Base-by-base conservation (phyloP, 108 stramenopile species). In the Skeletonema tropicum region DNA sequence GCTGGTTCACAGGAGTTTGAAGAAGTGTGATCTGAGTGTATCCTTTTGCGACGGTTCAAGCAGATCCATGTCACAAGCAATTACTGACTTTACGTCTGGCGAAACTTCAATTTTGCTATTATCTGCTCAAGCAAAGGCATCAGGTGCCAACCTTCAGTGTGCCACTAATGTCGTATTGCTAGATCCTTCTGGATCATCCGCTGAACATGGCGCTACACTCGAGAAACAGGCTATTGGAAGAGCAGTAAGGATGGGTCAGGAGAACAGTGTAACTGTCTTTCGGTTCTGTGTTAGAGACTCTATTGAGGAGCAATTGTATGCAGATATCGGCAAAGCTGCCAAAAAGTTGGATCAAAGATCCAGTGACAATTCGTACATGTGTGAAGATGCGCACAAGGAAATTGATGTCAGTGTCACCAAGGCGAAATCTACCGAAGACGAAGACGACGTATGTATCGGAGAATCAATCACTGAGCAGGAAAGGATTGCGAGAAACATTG, bases 121-220 rank as follows among this genome's bases (percentile, higher is more conserved):
- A 5, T 78, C 77, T 12, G 77, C 77, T 39, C 71, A 70, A 31
- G 77, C 65, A 39, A 78, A 78, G 58, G 77, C 77, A 12, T 73
- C 71, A 3, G 77, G 77, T 6, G 77, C 77, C 64, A 78, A 78
- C 42, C 49, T 78, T 11, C 77, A 78, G 36, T 59, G 36, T 66
- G 77, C 77, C 13, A 70, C 77, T 3, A 72, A 66, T 19, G 72
- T 78, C 9, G 42, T 73, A 4, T 30, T 78, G 10, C 61, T 77
- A 23, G 76, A 77, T 31, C 76, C 76, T 23, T 63, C 76, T 10
- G 76, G 76, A 26, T 7, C 17, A 0, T 71, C 70, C 21, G 70
- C 76, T 6, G 70, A 77, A 15, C 76, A 77, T 41, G 76, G 76
- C 7, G 61, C 70, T 9, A 33, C 76, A 35, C 72, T 78, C 10